Percentiles rank a stretch among this genome's conserved stretches.
These are phyloP conservation scores for Aspergillus brunneoviolaceus DNA, from an alignment of 2,329 filamentous ascomycete species.

Conservation along the genomic window DNA sequence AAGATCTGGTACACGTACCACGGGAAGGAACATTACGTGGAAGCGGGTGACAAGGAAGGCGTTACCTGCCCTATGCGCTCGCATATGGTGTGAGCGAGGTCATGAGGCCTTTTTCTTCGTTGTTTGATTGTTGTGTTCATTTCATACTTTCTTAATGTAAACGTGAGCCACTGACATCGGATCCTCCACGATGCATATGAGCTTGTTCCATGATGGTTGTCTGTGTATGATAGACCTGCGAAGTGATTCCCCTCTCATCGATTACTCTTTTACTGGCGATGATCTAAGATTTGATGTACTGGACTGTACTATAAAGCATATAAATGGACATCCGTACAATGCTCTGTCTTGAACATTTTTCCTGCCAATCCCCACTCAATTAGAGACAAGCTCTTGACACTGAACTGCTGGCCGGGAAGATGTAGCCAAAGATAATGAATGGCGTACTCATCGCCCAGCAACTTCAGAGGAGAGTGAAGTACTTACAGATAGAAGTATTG, in stretches of 20 bases:
- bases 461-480: too few species aligned
- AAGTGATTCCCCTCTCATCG: neutral
- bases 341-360: too few species aligned
- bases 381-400: too few species aligned
- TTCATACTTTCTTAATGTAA: neutral
- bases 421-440: too few species aligned
- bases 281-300: neutral
- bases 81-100: slow-evolving; percentile 29
- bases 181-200: neutral
- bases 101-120: neutral
- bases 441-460: too few species aligned
- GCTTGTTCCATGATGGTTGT: neutral
- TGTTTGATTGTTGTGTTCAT: neutral
- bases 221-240: neutral
- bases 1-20: slow-evolving; percentile 45
- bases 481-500: too few species aligned
- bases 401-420: too few species aligned
- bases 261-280: neutral
- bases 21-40: slow-evolving; percentile 39
- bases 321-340: neutral
- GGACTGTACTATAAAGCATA: neutral
- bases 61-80: slow-evolving; percentile 41
- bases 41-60: slow-evolving; percentile 38
- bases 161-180: neutral
- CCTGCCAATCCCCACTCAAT: too few species aligned